phyloP scores from a whole-genome alignment of 2,329 filamentous ascomycete genomes.

The Metarhizium sp. region DNA sequence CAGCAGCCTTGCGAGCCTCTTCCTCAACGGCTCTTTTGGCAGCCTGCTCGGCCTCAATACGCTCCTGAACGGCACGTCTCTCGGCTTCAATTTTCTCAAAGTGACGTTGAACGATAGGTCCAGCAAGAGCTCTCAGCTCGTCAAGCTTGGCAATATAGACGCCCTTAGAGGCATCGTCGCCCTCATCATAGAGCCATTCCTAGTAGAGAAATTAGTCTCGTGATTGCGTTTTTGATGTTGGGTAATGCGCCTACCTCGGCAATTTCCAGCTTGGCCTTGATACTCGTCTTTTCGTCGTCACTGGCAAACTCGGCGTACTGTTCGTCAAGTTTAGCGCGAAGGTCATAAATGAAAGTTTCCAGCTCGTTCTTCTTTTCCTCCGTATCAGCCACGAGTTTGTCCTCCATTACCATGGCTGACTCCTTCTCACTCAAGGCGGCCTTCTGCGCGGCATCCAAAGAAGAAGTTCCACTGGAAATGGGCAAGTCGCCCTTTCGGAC shows the following conservation, averaged over 20 bases:
- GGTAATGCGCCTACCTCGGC: constrained; percentile 62
- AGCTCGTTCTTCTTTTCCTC: constrained; percentile 99
- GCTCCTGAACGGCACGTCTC: constrained; percentile 68
- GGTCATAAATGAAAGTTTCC: constrained; percentile 93
- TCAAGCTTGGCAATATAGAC: constrained; percentile 93
- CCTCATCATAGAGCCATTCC: constrained; percentile 98
- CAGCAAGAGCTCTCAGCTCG: constrained; percentile 83
- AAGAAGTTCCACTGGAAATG: constrained; percentile 72
- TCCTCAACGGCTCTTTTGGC: constrained; percentile 59
- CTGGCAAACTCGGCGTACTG: constrained; percentile 80
- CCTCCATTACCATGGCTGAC: constrained; percentile 87
- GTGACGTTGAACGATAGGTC: constrained; percentile 87
- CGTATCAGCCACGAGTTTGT: constrained; percentile 96
- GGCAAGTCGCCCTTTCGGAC: constrained; percentile 94
- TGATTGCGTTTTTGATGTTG: not conserved
- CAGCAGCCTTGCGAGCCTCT: constrained; percentile 44
- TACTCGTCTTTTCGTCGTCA: constrained; percentile 84
- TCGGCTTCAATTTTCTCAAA: constrained; percentile 90
- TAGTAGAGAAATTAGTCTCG: constrained; percentile 37
- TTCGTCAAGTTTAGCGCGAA: constrained; percentile 90
- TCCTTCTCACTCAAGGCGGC: constrained; percentile 70
- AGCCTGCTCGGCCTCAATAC: constrained; percentile 66
- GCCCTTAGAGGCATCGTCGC: constrained; percentile 88
- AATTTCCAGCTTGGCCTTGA: constrained; percentile 73
- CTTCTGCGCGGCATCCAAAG: constrained; percentile 63